Conservation (phyloP, 257 asterid species). For the Lavandula angustifolia region DNA sequence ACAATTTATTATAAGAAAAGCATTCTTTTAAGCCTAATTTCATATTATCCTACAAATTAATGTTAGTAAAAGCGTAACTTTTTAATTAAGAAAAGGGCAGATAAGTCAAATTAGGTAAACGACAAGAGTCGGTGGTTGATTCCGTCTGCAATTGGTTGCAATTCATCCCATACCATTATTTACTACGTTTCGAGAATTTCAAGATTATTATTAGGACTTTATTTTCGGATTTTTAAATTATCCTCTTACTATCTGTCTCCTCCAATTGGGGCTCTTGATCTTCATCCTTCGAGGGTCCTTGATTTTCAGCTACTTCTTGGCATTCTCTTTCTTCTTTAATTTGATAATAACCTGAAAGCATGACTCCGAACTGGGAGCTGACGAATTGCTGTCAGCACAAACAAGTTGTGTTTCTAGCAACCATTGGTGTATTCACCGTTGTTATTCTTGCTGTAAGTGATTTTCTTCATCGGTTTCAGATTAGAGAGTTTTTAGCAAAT, state of each 20-base stretch:
- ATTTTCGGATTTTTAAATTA: no score
- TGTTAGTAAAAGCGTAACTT: no score
- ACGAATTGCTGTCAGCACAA: slow-evolving; percentile 66
- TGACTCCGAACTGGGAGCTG: slow-evolving; percentile 86
- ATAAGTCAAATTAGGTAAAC: slow-evolving; percentile 18
- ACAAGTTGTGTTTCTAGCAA: slow-evolving; percentile 62
- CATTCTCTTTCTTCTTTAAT: background rate
- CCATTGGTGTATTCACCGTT: slow-evolving; percentile 67
- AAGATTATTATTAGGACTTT: no score
- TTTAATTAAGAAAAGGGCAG: background rate
- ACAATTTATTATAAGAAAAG: no score
- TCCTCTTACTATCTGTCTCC: background rate
- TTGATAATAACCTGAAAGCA: slow-evolving; percentile 16
- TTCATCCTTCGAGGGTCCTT: slow-evolving; percentile 18
- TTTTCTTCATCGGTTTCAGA: background rate
- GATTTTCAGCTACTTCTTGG: background rate
- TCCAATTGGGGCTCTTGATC: slow-evolving; percentile 26
- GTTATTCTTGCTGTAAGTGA: slow-evolving; percentile 64
- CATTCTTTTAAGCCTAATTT: no score
- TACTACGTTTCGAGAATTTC: no score
- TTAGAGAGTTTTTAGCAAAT: slow-evolving; percentile 9
- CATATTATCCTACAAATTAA: no score
- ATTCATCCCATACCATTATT: slow-evolving; percentile 20
- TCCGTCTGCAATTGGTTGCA: slow-evolving; percentile 27
- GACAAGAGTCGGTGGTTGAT: slow-evolving; percentile 28